Evolutionary conservation across 306 rosid genomes (phyloP), one percentile per base, ranked within the genome.

Genomic region (Ammopiptanthus mongolicus): DNA sequence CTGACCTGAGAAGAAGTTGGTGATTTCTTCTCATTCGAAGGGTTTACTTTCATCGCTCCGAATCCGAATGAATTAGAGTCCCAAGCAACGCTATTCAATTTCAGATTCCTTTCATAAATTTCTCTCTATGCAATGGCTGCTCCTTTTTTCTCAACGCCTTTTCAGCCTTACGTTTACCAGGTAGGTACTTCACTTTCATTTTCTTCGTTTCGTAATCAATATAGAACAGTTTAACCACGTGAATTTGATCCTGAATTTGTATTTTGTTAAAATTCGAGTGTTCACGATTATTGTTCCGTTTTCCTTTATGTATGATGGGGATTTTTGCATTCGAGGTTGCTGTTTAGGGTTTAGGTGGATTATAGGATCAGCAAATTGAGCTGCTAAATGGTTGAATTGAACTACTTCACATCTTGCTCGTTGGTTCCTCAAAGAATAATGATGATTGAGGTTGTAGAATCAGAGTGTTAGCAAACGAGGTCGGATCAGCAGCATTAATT

Each of bases 131-230:
- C 83, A 75, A 96, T 96, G 99, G 99, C 99, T 47, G 99, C 99
- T 60, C 99, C 99, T 18, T 96, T 92, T 76, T 96, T 96, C 91
- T 92, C 99, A 11, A 92, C 99, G 52, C 97, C 99, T 46, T 85
- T 96, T 82, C 99, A 96, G 81, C 99, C 99, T 31, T 96, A 89
- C 75, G 94, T 96, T 71, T 96, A 96, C 78, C 99, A 96, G 98
- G 99, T 96, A 96, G 98, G 99, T 96, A 66, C 65, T 67, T 71
- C 3, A 1, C 7, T 9, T 39, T 39, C 47, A 41, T 21, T 55
- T 18, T 9, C 3, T 63, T 47, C n/a, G 46, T 63, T 46, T 41
- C 60, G 47, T 6, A 42, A n/a, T 73, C 3, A 46, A 48, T 68
- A 76, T 46, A 33, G 66, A 31, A 79, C 31, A 34, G 33, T 60